Evolutionary conservation across 2,329 filamentous ascomycete genomes (phyloP).

Genomic region (Fusarium pseudonygamai): DNA sequence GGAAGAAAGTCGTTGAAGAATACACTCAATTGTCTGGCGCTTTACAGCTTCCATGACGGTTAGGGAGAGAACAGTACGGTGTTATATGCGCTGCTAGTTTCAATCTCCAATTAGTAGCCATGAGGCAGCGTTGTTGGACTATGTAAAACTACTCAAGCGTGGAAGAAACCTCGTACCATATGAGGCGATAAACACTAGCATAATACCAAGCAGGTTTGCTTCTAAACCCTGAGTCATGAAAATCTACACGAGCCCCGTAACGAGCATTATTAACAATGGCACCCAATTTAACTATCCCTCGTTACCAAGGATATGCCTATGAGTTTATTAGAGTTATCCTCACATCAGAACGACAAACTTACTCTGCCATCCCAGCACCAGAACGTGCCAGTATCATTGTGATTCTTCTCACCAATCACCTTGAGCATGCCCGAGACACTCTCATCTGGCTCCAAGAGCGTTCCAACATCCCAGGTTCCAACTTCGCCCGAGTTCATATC

Average conservation of each 20-base stretch:
- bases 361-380: background rate
- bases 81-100: too few relatives aligned
- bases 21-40: too few relatives aligned
- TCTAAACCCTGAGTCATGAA: fast-evolving
- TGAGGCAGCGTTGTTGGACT: too few relatives aligned
- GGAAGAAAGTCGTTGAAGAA: too few relatives aligned
- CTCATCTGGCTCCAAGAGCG: background rate
- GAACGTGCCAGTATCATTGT: background rate
- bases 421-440: background rate
- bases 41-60: too few relatives aligned
- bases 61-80: too few relatives aligned
- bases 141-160: too few relatives aligned
- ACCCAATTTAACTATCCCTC: fast-evolving
- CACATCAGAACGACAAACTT: background rate
- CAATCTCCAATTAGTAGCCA: too few relatives aligned
- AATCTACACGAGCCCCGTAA: fast-evolving
- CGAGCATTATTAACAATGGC: fast-evolving
- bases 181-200: too few relatives aligned
- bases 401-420: background rate
- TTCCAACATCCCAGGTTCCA: background rate
- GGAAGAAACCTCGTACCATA: too few relatives aligned
- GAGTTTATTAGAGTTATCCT: background rate
- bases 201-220: too few relatives aligned
- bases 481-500: background rate
- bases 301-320: too few relatives aligned